Conservation (phyloP, 2,329 filamentous ascomycete species). For the Pseudogymnoascus sp. region DNA sequence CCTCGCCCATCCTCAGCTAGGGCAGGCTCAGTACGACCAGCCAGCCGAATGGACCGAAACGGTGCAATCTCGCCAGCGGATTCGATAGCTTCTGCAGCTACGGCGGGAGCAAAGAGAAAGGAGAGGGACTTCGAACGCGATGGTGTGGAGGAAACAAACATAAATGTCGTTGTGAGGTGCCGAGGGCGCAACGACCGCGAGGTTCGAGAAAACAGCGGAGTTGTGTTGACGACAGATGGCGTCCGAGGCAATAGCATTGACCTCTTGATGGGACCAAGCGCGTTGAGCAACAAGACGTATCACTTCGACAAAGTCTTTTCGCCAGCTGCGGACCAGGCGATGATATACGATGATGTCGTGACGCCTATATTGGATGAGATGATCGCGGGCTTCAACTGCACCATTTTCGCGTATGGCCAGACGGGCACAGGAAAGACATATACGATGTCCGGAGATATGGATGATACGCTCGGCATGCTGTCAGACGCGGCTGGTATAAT, state of each 20-base stretch:
- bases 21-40: slow-evolving; percentile 34
- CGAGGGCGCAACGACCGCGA: slow-evolving; percentile 88
- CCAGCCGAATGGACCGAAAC: slow-evolving; percentile 12
- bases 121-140: slow-evolving; percentile 74
- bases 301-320: slow-evolving; percentile 97
- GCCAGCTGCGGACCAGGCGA: slow-evolving; percentile 82
- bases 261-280: slow-evolving; percentile 84
- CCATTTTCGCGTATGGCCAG: slow-evolving; percentile 96
- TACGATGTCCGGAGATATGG: slow-evolving; percentile 98
- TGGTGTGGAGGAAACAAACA: slow-evolving; percentile 77
- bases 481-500: slow-evolving; percentile 94
- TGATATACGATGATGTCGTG: slow-evolving; percentile 93
- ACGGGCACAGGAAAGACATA: slow-evolving; percentile 98
- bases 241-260: slow-evolving; percentile 77
- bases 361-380: slow-evolving; percentile 93
- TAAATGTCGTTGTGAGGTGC: slow-evolving; percentile 93
- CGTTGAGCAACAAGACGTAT: slow-evolving; percentile 92
- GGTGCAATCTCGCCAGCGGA: slow-evolving; percentile 55
- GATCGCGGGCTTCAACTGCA: slow-evolving; percentile 91
- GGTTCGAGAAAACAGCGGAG: slow-evolving; percentile 86
- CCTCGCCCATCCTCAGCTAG: slow-evolving; percentile 45
- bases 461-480: slow-evolving; percentile 71
- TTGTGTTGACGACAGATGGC: slow-evolving; percentile 83
- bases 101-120: slow-evolving; percentile 66
- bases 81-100: slow-evolving; percentile 51